Percentiles rank a stretch among this genome's conserved stretches.
phyloP scores from a whole-genome alignment of 2,329 filamentous ascomycete species.

The Beauveria asiatica region DNA sequence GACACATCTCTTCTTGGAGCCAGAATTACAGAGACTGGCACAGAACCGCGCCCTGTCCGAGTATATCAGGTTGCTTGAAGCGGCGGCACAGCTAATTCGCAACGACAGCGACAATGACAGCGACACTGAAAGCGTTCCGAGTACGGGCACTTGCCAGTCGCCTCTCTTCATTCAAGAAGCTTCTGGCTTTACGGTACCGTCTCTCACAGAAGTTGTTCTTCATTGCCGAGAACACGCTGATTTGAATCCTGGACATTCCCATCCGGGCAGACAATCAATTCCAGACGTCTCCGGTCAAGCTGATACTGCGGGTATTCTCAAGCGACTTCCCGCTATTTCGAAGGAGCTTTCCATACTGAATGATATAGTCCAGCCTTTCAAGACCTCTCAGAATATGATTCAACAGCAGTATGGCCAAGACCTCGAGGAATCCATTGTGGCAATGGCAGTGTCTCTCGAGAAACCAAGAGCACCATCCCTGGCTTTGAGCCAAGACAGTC shows the following conservation, averaged over 20 bases:
- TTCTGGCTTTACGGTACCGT: not conserved
- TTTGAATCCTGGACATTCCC: not conserved
- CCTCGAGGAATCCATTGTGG: not conserved
- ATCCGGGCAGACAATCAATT: no score
- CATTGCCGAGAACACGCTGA: not conserved
- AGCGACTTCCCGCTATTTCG: not conserved
- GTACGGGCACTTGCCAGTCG: no score
- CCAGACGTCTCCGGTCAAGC: not conserved
- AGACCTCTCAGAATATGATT: not conserved
- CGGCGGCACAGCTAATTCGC: not conserved
- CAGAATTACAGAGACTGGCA: not conserved
- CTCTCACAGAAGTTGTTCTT: not conserved
- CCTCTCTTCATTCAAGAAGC: accelerated
- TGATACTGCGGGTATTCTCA: not conserved
- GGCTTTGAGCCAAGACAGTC: no score
- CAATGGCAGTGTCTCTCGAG: not conserved
- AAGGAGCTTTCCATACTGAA: not conserved
- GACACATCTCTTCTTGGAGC: not conserved
- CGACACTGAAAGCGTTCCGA: not conserved
- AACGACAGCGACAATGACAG: no score
- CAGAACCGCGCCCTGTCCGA: not conserved
- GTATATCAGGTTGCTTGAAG: not conserved
- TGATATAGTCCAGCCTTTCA: not conserved
- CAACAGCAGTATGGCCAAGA: slow-evolving; percentile 3
- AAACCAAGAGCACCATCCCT: not conserved